Evolutionary conservation across 2,329 filamentous ascomycete genomes (phyloP).

Genomic region (Cladobotryum mycophilum): DNA sequence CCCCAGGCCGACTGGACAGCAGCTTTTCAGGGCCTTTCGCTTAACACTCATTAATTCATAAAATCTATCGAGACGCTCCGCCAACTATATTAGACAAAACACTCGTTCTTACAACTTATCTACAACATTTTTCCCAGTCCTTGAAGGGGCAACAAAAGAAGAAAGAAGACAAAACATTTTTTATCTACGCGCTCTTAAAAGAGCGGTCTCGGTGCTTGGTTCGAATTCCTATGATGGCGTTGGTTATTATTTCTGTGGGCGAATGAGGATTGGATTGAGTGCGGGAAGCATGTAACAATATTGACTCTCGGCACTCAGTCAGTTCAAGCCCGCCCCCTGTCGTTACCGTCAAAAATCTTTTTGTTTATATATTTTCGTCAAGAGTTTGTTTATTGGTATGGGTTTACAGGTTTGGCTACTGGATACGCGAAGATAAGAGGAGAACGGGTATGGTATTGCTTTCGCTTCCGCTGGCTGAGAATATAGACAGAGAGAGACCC

Average conservation of each 20-base stretch:
- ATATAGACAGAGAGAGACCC: slow-evolving; percentile 28
- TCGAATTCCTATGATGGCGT: neutral
- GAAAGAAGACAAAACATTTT: slow-evolving; percentile 9
- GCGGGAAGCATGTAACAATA: neutral
- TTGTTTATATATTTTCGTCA: slow-evolving; percentile 8
- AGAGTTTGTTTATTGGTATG: slow-evolving; percentile 8
- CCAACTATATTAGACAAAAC: slow-evolving; percentile 7
- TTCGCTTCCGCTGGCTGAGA: slow-evolving; percentile 27
- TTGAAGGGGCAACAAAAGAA: slow-evolving; percentile 8
- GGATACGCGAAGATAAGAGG: slow-evolving; percentile 11
- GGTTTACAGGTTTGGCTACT: slow-evolving; percentile 10
- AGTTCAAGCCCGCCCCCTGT: neutral
- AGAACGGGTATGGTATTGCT: slow-evolving; percentile 17
- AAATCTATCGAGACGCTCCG: neutral
- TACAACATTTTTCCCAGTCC: neutral
- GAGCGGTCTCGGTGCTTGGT: neutral
- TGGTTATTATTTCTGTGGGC: neutral
- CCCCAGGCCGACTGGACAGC: slow-evolving; percentile 54
- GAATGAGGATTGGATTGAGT: too few species aligned
- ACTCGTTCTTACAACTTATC: slow-evolving; percentile 3
- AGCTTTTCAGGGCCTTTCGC: slow-evolving; percentile 64
- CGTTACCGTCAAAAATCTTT: slow-evolving; percentile 5
- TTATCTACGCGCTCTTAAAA: neutral
- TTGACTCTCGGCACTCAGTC: neutral
- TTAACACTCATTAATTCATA: slow-evolving; percentile 51